phyloP scores from a whole-genome alignment of 305 asterid genomes.

The Rubia balearica region DNA sequence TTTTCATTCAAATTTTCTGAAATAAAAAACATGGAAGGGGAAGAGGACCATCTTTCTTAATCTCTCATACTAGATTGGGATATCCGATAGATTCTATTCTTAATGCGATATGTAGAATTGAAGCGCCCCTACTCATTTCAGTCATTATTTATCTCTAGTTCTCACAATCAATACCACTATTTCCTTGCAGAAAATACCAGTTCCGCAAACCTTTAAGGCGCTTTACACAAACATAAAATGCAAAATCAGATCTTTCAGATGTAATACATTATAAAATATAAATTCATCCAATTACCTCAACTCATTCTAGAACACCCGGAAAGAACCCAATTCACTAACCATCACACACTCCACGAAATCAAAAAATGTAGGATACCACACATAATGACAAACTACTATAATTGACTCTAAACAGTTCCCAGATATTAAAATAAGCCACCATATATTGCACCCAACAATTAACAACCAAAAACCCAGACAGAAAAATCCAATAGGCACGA shows the following conservation, averaged over 20 bases:
- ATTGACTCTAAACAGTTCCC: not conserved
- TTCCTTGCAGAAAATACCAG: not conserved
- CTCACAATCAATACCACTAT: not conserved
- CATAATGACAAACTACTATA: not conserved
- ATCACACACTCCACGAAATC: not conserved
- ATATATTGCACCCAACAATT: not conserved
- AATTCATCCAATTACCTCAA: too few species aligned
- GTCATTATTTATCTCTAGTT: not conserved
- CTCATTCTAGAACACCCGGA: not conserved
- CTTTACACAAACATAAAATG: not conserved
- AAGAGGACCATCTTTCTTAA: not conserved
- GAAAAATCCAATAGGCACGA: not conserved
- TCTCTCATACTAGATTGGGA: not conserved
- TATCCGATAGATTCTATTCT: not conserved
- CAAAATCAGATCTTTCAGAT: not conserved
- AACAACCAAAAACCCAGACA: not conserved
- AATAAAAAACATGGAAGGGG: not conserved
- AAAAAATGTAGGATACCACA: not conserved
- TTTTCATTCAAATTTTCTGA: not conserved
- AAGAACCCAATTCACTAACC: not conserved
- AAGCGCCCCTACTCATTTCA: not conserved
- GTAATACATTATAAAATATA: not conserved
- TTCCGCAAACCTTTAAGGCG: not conserved
- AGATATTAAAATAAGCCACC: not conserved
- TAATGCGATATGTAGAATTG: not conserved